phyloP scores from a whole-genome alignment of 2,329 filamentous ascomycete species.

The Lasiodiplodia gonubiensis region DNA sequence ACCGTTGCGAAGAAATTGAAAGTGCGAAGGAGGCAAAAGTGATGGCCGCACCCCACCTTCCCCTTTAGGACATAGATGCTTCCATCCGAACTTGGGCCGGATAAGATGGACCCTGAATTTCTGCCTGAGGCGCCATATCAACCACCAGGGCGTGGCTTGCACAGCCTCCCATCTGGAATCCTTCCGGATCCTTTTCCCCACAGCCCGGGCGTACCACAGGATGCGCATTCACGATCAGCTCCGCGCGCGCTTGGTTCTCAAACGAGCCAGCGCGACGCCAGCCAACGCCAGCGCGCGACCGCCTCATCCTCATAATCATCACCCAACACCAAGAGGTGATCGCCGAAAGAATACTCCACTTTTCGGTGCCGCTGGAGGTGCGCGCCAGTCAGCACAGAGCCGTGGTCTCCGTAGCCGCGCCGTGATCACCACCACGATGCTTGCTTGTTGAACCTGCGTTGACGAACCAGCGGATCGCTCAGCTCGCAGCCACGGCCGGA shows the following conservation, averaged over 20 bases:
- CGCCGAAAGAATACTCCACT: not conserved
- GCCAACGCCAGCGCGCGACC: slow-evolving; percentile 8
- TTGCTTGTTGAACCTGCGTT: not conserved
- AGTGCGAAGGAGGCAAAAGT: not conserved
- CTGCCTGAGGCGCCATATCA: not conserved
- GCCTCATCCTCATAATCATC: not conserved
- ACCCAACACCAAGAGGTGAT: slow-evolving; percentile 8
- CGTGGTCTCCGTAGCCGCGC: not conserved
- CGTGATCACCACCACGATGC: not conserved
- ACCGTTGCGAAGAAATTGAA: no score
- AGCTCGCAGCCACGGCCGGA: not conserved
- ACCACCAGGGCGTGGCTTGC: not conserved
- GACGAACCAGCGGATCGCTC: not conserved
- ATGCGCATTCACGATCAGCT: not conserved
- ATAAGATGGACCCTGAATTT: not conserved
- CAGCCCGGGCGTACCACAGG: not conserved
- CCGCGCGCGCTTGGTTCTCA: slow-evolving; percentile 1
- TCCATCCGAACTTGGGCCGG: not conserved
- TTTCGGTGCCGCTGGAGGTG: not conserved
- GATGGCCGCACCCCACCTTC: slow-evolving; percentile 1
- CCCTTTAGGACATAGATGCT: not conserved
- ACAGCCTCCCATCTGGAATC: slow-evolving; percentile 4
- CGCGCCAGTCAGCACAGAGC: slow-evolving; percentile 11
- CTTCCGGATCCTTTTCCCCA: slow-evolving; percentile 11
- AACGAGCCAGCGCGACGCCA: slow-evolving; percentile 1